These are phyloP conservation scores for Barnettozyma hawaiiensis DNA, from an alignment of 1,139 yeast species.

Conservation along the genomic window DNA sequence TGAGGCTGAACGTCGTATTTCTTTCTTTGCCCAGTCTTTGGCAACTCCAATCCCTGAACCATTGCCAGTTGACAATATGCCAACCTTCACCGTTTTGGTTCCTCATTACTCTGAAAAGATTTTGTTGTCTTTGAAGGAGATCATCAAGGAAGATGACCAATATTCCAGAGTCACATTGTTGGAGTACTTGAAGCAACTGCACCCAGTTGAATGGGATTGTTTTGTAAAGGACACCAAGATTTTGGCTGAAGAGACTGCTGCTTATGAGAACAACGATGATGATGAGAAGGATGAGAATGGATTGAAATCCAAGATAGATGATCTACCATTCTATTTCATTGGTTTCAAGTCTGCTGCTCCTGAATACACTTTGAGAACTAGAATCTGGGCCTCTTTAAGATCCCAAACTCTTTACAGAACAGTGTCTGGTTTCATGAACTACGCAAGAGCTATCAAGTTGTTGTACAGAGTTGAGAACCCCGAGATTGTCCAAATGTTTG, in stretches of 20 bases:
- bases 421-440: constrained; percentile 98
- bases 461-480: constrained; percentile 98
- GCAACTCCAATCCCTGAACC: constrained; percentile 99
- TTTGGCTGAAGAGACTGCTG: constrained; percentile 95
- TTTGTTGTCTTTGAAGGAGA: constrained; percentile 87
- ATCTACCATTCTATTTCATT: constrained; percentile 95
- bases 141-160: constrained; percentile 98
- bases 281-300: constrained; percentile 66
- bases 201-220: constrained; percentile 99
- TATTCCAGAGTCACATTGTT: constrained; percentile 93
- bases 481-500: constrained; percentile 95
- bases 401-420: constrained; percentile 98
- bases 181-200: constrained; percentile 95
- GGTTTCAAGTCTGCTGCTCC: constrained; percentile 99
- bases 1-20: constrained; percentile 98
- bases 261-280: constrained; percentile 66
- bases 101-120: constrained; percentile 99
- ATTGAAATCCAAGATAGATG: constrained; percentile 88
- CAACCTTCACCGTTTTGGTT: constrained; percentile 94
- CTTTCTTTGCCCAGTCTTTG: constrained; percentile 96
- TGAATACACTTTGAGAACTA: constrained; percentile 94
- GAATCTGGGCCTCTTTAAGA: constrained; percentile 98
- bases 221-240: constrained; percentile 98
- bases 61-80: constrained; percentile 98
- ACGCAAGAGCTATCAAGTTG: constrained; percentile 95